phyloP scores from a whole-genome alignment of 2,329 filamentous ascomycete genomes.

The Colletotrichum zoysiae region DNA sequence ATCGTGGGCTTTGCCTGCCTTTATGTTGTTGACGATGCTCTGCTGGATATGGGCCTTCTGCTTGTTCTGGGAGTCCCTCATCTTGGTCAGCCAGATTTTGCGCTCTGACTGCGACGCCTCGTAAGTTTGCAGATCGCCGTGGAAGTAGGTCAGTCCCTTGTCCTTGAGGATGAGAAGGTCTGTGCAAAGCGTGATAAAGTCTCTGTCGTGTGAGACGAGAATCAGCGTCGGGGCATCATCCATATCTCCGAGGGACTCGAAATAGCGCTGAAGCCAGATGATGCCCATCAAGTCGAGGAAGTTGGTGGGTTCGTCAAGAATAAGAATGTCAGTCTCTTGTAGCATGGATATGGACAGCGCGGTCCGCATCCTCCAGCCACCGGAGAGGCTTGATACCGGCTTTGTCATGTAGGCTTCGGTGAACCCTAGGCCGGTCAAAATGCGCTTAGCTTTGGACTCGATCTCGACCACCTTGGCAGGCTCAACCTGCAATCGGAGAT shows the following conservation, averaged over 20 bases:
- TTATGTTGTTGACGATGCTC: constrained; percentile 80
- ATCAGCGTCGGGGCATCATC: constrained; percentile 74
- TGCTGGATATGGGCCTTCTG: constrained; percentile 86
- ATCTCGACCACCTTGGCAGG: constrained; percentile 71
- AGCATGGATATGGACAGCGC: constrained; percentile 75
- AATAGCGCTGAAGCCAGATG: constrained; percentile 84
- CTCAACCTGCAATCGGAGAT: constrained; percentile 77
- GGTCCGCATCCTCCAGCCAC: constrained; percentile 81
- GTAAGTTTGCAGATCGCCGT: constrained; percentile 79
- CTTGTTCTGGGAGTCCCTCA: constrained; percentile 86
- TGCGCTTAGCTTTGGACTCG: constrained; percentile 74
- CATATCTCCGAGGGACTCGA: constrained; percentile 67
- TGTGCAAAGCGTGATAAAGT: constrained; percentile 82
- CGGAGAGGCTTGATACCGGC: constrained; percentile 76
- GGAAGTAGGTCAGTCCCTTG: constrained; percentile 78
- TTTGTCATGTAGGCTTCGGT: constrained; percentile 70
- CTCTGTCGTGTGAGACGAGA: constrained; percentile 86
- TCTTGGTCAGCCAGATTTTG: constrained; percentile 75
- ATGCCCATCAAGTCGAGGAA: constrained; percentile 87
- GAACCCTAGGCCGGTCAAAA: constrained; percentile 80
- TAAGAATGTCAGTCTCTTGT: constrained; percentile 80
- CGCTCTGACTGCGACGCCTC: constrained; percentile 77
- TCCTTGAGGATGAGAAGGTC: constrained; percentile 83
- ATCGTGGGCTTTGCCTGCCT: constrained; percentile 79
- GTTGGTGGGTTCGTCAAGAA: constrained; percentile 90